A percentile compares a stretch with the other conserved stretches of the same genome.
phyloP scores from a whole-genome alignment of 306 rosid species.

The Vicia sativa region DNA sequence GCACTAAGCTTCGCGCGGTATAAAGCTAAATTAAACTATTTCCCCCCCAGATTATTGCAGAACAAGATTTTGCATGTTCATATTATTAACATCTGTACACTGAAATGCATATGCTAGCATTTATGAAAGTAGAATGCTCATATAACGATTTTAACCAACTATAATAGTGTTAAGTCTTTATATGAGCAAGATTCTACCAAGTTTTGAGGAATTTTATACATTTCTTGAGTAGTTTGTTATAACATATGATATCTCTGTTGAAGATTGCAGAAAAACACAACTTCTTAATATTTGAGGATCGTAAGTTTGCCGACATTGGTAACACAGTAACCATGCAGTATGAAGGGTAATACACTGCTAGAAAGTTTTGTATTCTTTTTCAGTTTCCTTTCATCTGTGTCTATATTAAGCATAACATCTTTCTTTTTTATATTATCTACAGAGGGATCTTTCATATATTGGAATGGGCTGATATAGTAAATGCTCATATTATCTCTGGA shows the following conservation, averaged over 20 bases:
- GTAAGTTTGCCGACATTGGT: conserved; percentile 93
- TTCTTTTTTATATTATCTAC: conserved; percentile 38
- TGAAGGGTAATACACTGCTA: conserved; percentile 65
- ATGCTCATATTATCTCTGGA: conserved; percentile 95
- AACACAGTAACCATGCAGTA: conserved; percentile 92
- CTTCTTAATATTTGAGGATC: conserved; percentile 92
- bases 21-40: conserved; percentile 16
- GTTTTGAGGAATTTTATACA: conserved; percentile 20
- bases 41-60: neutral
- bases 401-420: conserved; percentile 21
- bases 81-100: conserved; percentile 1
- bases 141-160: neutral
- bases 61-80: conserved; percentile 7
- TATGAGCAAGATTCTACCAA: neutral
- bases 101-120: neutral
- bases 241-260: conserved; percentile 29
- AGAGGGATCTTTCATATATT: conserved; percentile 86
- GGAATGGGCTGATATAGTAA: conserved; percentile 97
- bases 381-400: conserved; percentile 20
- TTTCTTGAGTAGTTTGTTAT: conserved; percentile 23
- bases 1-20: conserved; percentile 80
- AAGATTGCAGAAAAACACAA: conserved; percentile 87
- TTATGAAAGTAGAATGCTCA: conserved; percentile 6
- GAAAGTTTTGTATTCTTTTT: conserved; percentile 13
- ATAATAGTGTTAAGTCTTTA: conserved; percentile 5